These are phyloP conservation scores for Leptodermis oblonga DNA, from an alignment of 257 asterid genomes.

Conservation along the genomic window DNA sequence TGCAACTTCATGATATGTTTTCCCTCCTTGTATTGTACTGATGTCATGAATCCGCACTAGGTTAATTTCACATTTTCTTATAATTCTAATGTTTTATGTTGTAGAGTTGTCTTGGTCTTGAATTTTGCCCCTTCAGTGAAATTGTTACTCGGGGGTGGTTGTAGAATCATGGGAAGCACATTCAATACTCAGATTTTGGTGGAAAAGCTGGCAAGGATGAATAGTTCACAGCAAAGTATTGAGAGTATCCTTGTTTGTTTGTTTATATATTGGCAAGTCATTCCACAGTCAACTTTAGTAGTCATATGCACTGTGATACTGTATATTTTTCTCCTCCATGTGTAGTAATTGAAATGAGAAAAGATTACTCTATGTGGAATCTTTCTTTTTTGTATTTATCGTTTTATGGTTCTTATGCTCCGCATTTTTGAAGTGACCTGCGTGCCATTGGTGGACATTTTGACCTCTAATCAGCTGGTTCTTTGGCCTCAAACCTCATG, in stretches of 20 bases:
- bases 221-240: slow-evolving; percentile 90
- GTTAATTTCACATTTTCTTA: neutral
- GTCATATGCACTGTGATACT: slow-evolving; percentile 5
- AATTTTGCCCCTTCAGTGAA: slow-evolving; percentile 27
- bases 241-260: slow-evolving; percentile 73
- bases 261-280: neutral
- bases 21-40: neutral
- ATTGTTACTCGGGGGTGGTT: slow-evolving; percentile 22
- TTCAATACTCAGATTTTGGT: slow-evolving; percentile 84
- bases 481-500: neutral
- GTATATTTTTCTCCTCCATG: neutral
- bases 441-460: neutral
- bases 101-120: slow-evolving; percentile 17
- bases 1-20: slow-evolving; percentile 1
- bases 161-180: slow-evolving; percentile 64
- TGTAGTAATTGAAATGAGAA: neutral
- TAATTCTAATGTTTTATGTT: neutral
- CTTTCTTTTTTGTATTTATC: neutral
- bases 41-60: neutral
- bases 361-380: neutral
- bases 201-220: slow-evolving; percentile 86
- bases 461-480: neutral
- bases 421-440: neutral
- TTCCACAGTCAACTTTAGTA: too few relatives aligned
- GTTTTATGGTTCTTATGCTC: neutral